Conservation (phyloP, 2,329 filamentous ascomycete species). For the Cadophora gregata region DNA sequence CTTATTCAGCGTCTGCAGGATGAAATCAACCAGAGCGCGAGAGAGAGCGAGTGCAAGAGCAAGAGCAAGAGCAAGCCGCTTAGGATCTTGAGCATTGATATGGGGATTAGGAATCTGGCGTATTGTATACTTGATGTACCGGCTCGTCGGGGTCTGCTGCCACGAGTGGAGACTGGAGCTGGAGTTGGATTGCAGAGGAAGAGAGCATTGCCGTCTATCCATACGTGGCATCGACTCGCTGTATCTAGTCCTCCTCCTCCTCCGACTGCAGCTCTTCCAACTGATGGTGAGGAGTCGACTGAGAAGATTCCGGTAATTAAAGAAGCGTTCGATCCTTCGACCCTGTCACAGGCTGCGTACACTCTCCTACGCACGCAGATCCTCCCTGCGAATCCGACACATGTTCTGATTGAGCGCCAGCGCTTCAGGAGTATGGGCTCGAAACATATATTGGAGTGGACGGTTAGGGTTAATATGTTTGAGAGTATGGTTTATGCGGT, state of each 20-base stretch:
- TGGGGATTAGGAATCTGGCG: constrained; percentile 83
- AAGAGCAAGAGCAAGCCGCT: constrained; percentile 24
- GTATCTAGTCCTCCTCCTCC: constrained; percentile 32
- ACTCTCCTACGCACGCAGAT: constrained; percentile 54
- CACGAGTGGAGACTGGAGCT: neutral
- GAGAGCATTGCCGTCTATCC: constrained; percentile 35
- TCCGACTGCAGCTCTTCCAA: neutral
- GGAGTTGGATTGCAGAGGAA: neutral
- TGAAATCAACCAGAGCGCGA: constrained; percentile 41
- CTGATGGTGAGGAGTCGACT: constrained; percentile 38
- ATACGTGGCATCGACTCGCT: constrained; percentile 48
- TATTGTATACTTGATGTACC: constrained; percentile 63
- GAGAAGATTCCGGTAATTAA: constrained; percentile 35
- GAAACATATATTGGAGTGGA: constrained; percentile 78
- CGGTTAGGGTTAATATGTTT: constrained; percentile 79
- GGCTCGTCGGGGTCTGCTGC: neutral
- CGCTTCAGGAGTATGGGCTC: constrained; percentile 68
- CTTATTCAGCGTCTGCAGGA: constrained; percentile 57
- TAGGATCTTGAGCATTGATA: constrained; percentile 77
- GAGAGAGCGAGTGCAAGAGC: neutral
- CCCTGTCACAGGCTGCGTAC: constrained; percentile 62
- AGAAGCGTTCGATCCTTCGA: constrained; percentile 58
- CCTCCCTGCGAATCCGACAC: constrained; percentile 62
- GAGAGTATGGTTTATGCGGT: constrained; percentile 82
- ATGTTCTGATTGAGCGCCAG: constrained; percentile 72